Percentiles rank a stretch among this genome's conserved stretches.
These are phyloP conservation scores for Gentiana macrophylla DNA, from an alignment of 257 asterid species.

Conservation along the genomic window DNA sequence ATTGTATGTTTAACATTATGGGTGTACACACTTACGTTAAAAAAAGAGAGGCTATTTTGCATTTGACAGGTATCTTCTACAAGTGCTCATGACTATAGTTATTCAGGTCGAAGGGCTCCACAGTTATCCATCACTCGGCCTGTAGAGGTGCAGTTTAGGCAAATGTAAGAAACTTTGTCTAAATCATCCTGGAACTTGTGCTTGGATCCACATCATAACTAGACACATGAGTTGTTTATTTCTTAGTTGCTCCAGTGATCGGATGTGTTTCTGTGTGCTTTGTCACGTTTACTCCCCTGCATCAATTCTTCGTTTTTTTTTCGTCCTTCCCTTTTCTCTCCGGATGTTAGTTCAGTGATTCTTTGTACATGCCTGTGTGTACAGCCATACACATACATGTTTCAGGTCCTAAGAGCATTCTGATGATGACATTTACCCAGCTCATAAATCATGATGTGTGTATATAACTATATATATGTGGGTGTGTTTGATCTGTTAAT, in stretches of 20 bases:
- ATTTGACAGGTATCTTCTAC: slow-evolving; percentile 39
- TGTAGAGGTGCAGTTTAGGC: slow-evolving; percentile 36
- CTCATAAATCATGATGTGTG: too few species aligned
- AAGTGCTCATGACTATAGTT: slow-evolving; percentile 27
- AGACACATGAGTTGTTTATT: too few species aligned
- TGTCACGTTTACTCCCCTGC: too few species aligned
- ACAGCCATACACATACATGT: background rate
- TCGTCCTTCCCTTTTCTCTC: too few species aligned
- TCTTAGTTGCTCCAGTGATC: too few species aligned
- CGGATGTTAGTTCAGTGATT: background rate
- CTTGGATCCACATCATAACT: background rate
- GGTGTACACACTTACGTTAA: slow-evolving; percentile 1
- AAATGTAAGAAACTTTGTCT: slow-evolving; percentile 29
- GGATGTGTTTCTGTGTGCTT: too few species aligned
- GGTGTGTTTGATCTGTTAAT: too few species aligned
- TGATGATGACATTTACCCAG: background rate
- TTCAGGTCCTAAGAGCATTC: background rate
- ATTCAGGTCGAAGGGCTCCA: slow-evolving; percentile 32
- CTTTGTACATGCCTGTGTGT: background rate
- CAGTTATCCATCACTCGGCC: slow-evolving; percentile 34
- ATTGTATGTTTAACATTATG: background rate
- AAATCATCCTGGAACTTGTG: background rate
- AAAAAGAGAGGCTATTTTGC: slow-evolving; percentile 12
- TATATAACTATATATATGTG: too few species aligned
- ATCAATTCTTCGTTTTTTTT: too few species aligned